These are phyloP conservation scores for Gliomastix tumulicola DNA, from an alignment of 2,329 filamentous ascomycete species.

Conservation along the genomic window DNA sequence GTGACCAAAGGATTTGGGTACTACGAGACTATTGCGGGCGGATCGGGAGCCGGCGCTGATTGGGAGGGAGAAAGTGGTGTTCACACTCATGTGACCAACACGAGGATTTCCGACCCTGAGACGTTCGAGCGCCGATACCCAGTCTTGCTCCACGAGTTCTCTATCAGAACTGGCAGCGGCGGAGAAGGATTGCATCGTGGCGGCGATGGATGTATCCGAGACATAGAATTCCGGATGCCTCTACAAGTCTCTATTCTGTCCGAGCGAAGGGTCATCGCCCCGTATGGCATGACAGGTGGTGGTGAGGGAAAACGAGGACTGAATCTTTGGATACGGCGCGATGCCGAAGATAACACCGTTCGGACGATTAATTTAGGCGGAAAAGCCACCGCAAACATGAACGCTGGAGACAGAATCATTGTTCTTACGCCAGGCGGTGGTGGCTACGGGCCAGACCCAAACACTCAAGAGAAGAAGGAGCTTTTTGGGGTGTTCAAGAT, in stretches of 20 bases:
- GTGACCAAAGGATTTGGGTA: conserved; percentile 63
- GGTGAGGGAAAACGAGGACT: conserved; percentile 60
- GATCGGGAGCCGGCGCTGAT: conserved; percentile 62
- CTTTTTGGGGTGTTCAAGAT: conserved; percentile 1
- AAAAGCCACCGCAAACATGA: conserved; percentile 11
- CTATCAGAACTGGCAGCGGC: conserved; percentile 49
- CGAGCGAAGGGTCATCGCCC: conserved; percentile 68
- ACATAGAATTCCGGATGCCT: conserved; percentile 75
- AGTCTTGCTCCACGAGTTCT: conserved; percentile 58
- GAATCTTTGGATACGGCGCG: conserved; percentile 57
- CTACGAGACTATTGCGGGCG: conserved; percentile 80
- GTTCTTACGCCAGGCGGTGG: conserved; percentile 17
- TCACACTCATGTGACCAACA: conserved; percentile 86
- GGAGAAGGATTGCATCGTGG: conserved; percentile 55
- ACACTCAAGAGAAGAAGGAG: background rate
- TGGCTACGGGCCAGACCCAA: conserved; percentile 10
- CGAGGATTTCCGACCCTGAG: conserved; percentile 74
- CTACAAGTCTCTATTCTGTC: conserved; percentile 74
- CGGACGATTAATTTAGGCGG: conserved; percentile 17
- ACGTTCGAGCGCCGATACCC: conserved; percentile 74
- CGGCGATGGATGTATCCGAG: conserved; percentile 70
- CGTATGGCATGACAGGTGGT: conserved; percentile 69
- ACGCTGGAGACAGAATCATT: conserved; percentile 13
- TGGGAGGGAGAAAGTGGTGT: conserved; percentile 72
- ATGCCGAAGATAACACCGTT: conserved; percentile 18